Evolutionary conservation across 1,284 basidiomycete species (phyloP), one percentile per base, ranked within the genome.

Genomic region (Trichosporon coremiiforme): DNA sequence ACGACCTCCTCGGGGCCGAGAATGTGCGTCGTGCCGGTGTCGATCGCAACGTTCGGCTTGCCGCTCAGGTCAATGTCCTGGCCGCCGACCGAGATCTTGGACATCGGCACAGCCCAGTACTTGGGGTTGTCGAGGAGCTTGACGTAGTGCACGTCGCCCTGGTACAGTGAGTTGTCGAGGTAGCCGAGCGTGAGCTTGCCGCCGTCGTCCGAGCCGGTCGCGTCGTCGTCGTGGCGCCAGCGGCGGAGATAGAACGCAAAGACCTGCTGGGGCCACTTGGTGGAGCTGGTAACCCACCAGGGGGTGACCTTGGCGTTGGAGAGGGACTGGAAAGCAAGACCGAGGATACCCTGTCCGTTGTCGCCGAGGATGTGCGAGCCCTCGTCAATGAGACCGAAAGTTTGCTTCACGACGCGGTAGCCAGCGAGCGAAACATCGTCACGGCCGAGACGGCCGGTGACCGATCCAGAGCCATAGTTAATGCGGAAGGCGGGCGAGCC

Each of bases 21-120:
- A 65, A 98, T 88, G 60, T 97, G 89, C 0, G 95, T 97, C 2
- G 95, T 98, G 69, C 95, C 95, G 0, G 85, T 98, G 76, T 87
- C 86, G 75, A 87, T 82, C n/a, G 85, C 85, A n/a, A 80, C 85
- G 41, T 71, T 71, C 1, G 63, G 36, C 36, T 41, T 41, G 60
- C 57, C 68, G 7, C 80, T 77, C 45, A 86, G 73, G 25, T 75
- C 76, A 70, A 86, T 75, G 13, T 74, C 70, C 8, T 77, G 75
- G 55, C 85, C 86, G 66, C 85, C 83, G 47, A 86, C 80, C 0
- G 75, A 73, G 57, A 87, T 73, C n/a, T 75, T 72, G 65, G 64
- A 74, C 74, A 84, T 81, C 5, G 77, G 75, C 63, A 83, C 80
- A 68, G 82, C 76, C 83, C 83, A 84, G 73, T 83, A 84, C 70